Conservation (phyloP, 768 basidiomycete species). For the Mycena rosella region DNA sequence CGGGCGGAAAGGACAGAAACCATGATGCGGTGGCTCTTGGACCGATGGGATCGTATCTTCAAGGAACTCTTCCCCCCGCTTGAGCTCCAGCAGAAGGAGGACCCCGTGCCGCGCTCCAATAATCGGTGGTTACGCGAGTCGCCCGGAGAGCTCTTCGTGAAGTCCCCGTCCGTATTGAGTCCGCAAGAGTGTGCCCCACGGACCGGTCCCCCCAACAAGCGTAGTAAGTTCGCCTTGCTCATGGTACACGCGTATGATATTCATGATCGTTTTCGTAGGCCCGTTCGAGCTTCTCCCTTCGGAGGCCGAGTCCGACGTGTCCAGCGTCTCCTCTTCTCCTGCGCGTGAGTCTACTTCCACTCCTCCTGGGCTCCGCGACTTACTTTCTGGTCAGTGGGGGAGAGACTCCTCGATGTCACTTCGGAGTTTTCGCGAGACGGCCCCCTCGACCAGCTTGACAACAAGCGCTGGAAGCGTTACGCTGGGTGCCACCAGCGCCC, state of each 20-base stretch:
- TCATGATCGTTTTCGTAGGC: conserved; percentile 8
- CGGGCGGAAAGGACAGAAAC: conserved; percentile 38
- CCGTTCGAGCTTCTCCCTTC: conserved; percentile 26
- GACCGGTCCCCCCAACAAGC: neutral
- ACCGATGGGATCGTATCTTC: conserved; percentile 50
- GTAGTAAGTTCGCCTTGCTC: neutral
- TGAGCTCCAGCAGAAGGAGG: conserved; percentile 22
- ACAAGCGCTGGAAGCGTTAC: conserved; percentile 16
- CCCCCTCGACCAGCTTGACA: conserved; percentile 21
- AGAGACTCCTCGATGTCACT: conserved; percentile 43
- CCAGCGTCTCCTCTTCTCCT: conserved; percentile 35
- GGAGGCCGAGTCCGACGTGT: conserved; percentile 29
- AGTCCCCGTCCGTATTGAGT: neutral
- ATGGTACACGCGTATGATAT: neutral
- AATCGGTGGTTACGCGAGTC: neutral
- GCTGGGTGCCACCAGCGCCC: neutral
- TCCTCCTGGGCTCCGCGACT: neutral
- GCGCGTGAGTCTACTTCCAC: conserved; percentile 28
- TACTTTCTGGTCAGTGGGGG: conserved; percentile 37
- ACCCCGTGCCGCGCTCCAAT: neutral
- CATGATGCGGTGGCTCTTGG: conserved; percentile 52
- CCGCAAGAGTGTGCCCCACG: conserved; percentile 7
- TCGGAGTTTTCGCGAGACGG: conserved; percentile 35
- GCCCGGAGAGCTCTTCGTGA: neutral
- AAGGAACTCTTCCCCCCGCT: conserved; percentile 47